phyloP scores from a whole-genome alignment of 2,329 filamentous ascomycete species.

The Falciphora oryzae region DNA sequence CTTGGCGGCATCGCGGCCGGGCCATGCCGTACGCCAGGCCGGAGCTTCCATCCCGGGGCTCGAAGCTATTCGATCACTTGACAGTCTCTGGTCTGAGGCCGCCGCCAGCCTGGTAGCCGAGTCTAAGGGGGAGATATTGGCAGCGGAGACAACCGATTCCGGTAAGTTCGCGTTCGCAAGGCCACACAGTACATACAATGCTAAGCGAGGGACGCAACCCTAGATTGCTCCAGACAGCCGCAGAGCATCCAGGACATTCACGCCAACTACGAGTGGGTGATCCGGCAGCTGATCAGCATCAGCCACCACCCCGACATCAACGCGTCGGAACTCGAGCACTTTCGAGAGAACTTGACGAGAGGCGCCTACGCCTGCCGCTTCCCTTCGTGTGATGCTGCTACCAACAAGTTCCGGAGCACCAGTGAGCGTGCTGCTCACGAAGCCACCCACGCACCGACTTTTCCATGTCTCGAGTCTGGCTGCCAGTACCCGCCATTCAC shows the following conservation, averaged over 20 bases:
- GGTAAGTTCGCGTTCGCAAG: too few species aligned
- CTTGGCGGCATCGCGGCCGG: too few species aligned
- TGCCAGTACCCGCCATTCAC: conserved; percentile 11
- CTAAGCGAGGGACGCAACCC: neutral
- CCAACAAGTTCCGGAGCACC: neutral
- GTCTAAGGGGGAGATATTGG: neutral
- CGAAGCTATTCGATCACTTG: too few species aligned
- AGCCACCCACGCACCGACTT: conserved; percentile 5
- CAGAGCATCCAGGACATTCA: conserved; percentile 1
- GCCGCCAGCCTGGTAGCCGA: too few species aligned
- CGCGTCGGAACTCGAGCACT: conserved; percentile 7
- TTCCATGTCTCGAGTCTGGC: conserved; percentile 5
- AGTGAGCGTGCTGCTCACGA: conserved; percentile 7
- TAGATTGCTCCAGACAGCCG: neutral
- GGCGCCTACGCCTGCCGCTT: conserved; percentile 10
- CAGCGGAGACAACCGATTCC: neutral
- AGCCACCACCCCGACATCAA: conserved; percentile 4
- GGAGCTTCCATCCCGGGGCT: too few species aligned
- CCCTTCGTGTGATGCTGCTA: conserved; percentile 4
- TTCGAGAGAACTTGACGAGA: conserved; percentile 6
- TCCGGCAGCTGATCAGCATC: conserved; percentile 4
- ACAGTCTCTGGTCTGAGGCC: too few species aligned
- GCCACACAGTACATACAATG: too few species aligned
- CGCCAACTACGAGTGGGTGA: conserved; percentile 3
- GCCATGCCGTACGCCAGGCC: too few species aligned